Evolutionary conservation across 768 basidiomycete genomes (phyloP), one percentile per base, ranked within the genome.

Genomic region (Tylopilus balloui): DNA sequence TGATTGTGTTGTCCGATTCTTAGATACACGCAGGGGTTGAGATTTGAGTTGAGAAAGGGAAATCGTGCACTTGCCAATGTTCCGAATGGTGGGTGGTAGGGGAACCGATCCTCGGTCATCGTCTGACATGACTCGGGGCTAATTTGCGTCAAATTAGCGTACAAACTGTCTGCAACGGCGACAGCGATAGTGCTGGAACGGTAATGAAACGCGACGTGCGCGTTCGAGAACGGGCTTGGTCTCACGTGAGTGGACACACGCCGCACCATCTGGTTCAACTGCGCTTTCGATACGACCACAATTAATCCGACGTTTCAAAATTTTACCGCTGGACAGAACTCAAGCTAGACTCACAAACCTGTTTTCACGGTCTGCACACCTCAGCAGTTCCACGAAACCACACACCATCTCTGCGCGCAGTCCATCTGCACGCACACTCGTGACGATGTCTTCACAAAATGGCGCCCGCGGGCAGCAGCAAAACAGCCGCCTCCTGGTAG

Each of bases 1-100:
- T 76, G 51, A 92, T 83, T 1, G 81, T 88, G 61, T 91, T 78
- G 52, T 85, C 78, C 17, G 74, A 68, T 49, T 73, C 85, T 84
- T 48, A 21, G 28, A 31, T 28, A 32, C 19, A 19, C 37, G 23
- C 35, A 44, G 48, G 10, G 6, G 36, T 45, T 54, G 31, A 57
- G 41, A 24, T 32, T 38, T 17, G 20, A 19, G 15, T 43, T 1
- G 13, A 41, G 8, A 40, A 42, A 44, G 25, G 44, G 45, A 42
- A 48, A 32, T 38, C 6, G 31, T 38, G 32, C 17, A 65, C 74
- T 60, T 52, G 72, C 77, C 69, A 39, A 68, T 61, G 53, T 71
- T 70, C 25, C 62, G 65, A 55, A 74, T 72, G 20, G 62, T 65
- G 2, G 68, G 69, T 23, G 57, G 58, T 24, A 70, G 68, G 21